A percentile compares a stretch with the other conserved stretches of the same genome.
Conservation (phyloP, 2,329 filamentous ascomycete genomes). For the Fusarium neocosmosporiellum region DNA sequence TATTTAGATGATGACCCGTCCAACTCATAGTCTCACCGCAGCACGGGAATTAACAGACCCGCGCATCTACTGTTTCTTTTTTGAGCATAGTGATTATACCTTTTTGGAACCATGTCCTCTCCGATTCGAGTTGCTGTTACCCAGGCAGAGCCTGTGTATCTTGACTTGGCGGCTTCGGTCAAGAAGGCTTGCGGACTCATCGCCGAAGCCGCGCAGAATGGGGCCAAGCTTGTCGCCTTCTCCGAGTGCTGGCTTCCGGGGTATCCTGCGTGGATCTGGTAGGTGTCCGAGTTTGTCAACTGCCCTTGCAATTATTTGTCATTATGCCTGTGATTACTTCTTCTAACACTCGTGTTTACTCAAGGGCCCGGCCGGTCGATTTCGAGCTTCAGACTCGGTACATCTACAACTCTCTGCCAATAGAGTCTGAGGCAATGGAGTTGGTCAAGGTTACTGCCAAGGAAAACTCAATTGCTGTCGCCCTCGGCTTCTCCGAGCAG, state of each 20-base stretch:
- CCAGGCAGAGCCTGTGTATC: constrained; percentile 43
- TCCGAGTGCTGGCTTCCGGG: constrained; percentile 66
- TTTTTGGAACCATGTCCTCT: constrained; percentile 16
- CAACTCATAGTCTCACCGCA: neutral
- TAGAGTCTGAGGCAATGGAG: constrained; percentile 55
- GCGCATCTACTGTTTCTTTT: neutral
- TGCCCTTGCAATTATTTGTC: neutral
- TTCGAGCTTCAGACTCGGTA: constrained; percentile 44
- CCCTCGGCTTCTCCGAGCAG: constrained; percentile 57
- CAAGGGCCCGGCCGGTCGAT: constrained; percentile 38
- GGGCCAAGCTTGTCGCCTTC: constrained; percentile 66
- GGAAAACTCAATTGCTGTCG: constrained; percentile 53
- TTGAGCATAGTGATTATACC: neutral
- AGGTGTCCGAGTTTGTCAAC: neutral
- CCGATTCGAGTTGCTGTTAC: constrained; percentile 39
- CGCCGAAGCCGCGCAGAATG: constrained; percentile 49
- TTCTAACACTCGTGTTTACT: neutral
- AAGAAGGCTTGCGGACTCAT: constrained; percentile 41
- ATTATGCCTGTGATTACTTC: neutral
- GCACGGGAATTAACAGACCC: neutral
- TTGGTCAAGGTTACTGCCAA: constrained; percentile 48
- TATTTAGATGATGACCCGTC: neutral
- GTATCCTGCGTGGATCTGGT: constrained; percentile 59
- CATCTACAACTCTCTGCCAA: constrained; percentile 54
- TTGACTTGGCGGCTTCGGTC: constrained; percentile 38